Base-by-base conservation (phyloP, 768 basidiomycete genomes). In the Macrocybe gigantea region DNA sequence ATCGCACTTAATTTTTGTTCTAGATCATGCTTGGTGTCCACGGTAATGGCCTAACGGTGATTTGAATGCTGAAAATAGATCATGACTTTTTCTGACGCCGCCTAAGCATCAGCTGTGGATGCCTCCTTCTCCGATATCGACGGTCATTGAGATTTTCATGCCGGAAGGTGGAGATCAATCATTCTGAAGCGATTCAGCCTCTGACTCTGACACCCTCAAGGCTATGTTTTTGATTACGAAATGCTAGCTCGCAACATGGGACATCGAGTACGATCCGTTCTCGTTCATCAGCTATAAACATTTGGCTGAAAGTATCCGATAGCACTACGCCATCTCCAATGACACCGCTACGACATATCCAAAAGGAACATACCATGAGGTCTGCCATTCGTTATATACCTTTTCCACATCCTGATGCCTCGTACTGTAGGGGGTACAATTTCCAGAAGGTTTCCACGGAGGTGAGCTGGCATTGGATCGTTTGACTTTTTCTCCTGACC, bases 81-180 rank as follows among this genome's bases (percentile, higher is more conserved):
- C 13, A 35, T 22, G 14, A n/a, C 22, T 50, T 34, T 15, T 14
- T 48, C 15, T 22, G 22, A 22, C 22, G 22, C 40, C 13, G 44
- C 15, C 42, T 12, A 31, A 61, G 56, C 82, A 83, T 57, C 65
- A 84, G 38, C 66, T 87, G 45, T 78, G 79, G 75, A 85, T 87
- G 83, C 78, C 83, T 33, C 64, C 69, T n/a, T 78, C 79, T 3
- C 71, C 73, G 5, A 63, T 73, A 38, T 76, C 82, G n/a, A 78
- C 83, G 14, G 78, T 85, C 12, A 79, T 87, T 55, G 85, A 88
- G 63, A 77, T 87, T 33, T 79, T 88, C 63, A 72, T 66, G 53
- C 83, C 83, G 0, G 65, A 62, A 35, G 83, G 83, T 49, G 78
- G 34, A 38, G 7, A 14, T 14, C 33, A 33, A 44, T n/a, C 22